These are phyloP conservation scores for Pseudopyrenochaeta lycopersici DNA, from an alignment of 2,329 filamentous ascomycete genomes.

Conservation along the genomic window DNA sequence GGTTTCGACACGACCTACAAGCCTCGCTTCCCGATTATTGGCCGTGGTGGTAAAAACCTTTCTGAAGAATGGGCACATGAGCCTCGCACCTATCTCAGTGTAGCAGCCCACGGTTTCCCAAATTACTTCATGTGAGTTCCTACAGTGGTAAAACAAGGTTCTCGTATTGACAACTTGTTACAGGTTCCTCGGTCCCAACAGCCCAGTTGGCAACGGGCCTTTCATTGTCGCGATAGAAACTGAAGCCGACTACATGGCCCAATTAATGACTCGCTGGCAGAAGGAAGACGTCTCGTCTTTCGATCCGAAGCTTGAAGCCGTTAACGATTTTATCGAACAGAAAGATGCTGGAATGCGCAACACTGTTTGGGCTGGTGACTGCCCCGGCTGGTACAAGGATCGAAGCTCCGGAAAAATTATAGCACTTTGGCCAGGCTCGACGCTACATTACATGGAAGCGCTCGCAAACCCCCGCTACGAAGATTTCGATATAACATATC, in stretches of 20 bases:
- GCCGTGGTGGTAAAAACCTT: not conserved
- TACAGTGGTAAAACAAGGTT: too few relatives aligned
- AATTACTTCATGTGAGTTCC: conserved; percentile 4
- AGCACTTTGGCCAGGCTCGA: not conserved
- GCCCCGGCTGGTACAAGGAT: too few relatives aligned
- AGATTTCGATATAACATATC: not conserved
- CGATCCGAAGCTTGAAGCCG: not conserved
- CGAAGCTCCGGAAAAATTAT: too few relatives aligned
- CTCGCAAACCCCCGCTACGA: not conserved
- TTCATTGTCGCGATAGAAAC: conserved; percentile 4
- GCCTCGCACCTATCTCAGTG: not conserved
- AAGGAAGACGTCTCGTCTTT: conserved; percentile 2
- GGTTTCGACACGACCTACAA: not conserved
- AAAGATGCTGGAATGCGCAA: too few relatives aligned
- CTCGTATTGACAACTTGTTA: too few relatives aligned
- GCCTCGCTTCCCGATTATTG: not conserved
- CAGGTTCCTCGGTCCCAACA: not conserved
- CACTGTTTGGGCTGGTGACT: too few relatives aligned
- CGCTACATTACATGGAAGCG: not conserved
- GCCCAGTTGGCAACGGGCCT: not conserved
- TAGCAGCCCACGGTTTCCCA: not conserved
- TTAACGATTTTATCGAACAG: conserved; percentile 4
- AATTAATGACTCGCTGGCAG: conserved; percentile 5
- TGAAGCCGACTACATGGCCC: not conserved
- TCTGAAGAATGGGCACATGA: not conserved